phyloP scores from a whole-genome alignment of 129 eudicot genomes.

The Flaveria trinervia region DNA sequence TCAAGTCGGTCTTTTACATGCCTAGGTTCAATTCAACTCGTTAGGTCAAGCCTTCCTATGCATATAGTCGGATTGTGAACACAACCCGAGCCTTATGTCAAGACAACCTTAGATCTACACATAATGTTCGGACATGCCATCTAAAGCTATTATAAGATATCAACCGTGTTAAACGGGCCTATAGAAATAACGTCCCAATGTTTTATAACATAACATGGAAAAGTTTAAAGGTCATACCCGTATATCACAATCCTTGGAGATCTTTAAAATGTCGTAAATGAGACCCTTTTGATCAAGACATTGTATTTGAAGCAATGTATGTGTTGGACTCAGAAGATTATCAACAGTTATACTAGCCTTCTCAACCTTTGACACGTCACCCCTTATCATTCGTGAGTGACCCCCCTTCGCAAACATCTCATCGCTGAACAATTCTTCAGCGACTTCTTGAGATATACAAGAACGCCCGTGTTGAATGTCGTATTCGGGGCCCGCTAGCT shows the following conservation, averaged over 20 bases:
- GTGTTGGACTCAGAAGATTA: conserved; percentile 69
- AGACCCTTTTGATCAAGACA: conserved; percentile 76
- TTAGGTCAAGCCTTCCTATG: too few species aligned
- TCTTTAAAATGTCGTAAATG: conserved; percentile 61
- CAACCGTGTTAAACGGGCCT: neutral
- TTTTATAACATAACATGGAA: neutral
- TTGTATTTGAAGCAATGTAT: conserved; percentile 74
- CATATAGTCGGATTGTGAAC: too few species aligned
- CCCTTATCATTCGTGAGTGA: conserved; percentile 37
- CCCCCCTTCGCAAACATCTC: conserved; percentile 42
- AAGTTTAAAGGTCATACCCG: conserved; percentile 38
- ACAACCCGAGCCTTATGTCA: too few species aligned
- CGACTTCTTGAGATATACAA: conserved; percentile 53
- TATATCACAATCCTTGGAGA: conserved; percentile 59
- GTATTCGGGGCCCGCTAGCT: conserved; percentile 73
- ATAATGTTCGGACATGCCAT: neutral
- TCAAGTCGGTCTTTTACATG: too few species aligned
- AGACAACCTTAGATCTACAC: too few species aligned
- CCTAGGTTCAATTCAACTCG: too few species aligned
- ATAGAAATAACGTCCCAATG: neutral
- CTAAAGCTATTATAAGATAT: neutral
- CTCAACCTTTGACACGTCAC: conserved; percentile 42
- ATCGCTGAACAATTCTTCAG: conserved; percentile 59
- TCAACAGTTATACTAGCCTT: conserved; percentile 62
- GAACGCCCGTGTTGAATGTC: conserved; percentile 52